These are phyloP conservation scores for Penicillium sclerotiorum DNA, from an alignment of 2,329 filamentous ascomycete species.

Conservation along the genomic window DNA sequence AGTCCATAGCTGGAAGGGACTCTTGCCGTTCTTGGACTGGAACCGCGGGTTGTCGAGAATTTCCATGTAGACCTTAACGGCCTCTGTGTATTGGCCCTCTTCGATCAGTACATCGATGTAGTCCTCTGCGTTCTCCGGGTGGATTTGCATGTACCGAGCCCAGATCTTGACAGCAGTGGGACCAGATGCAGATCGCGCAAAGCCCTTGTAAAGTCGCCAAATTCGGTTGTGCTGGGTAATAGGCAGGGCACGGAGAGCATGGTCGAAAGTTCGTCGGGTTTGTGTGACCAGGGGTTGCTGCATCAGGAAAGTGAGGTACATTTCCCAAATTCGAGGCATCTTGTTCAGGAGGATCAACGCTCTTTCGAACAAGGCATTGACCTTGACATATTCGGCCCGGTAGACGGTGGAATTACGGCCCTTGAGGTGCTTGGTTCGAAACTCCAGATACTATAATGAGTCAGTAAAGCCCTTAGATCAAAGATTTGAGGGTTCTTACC, in stretches of 20 bases:
- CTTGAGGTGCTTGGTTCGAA: constrained; percentile 78
- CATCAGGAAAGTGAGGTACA: constrained; percentile 90
- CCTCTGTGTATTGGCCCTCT: constrained; percentile 83
- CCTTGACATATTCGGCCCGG: constrained; percentile 81
- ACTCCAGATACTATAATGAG: constrained; percentile 71
- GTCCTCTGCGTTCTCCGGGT: constrained; percentile 92
- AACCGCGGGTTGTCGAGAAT: constrained; percentile 90
- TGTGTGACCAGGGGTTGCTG: constrained; percentile 88
- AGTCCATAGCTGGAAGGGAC: constrained; percentile 94
- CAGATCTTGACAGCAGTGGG: constrained; percentile 91
- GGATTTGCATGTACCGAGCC: constrained; percentile 94
- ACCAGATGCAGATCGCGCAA: constrained; percentile 87
- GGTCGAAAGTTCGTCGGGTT: constrained; percentile 86
- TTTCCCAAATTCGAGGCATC: constrained; percentile 98
- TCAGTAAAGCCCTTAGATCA: constrained; percentile 1
- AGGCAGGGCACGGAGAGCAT: constrained; percentile 85
- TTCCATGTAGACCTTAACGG: constrained; percentile 86
- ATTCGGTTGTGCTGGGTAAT: constrained; percentile 95
- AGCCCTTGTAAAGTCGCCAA: constrained; percentile 88
- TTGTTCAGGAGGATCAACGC: constrained; percentile 94
- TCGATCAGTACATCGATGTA: constrained; percentile 88
- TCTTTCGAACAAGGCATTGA: constrained; percentile 91
- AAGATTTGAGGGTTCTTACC: constrained; percentile 50
- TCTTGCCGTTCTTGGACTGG: constrained; percentile 89
- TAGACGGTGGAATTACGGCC: constrained; percentile 82